phyloP scores from a whole-genome alignment of 345 rosid species.

The Populus nigra region DNA sequence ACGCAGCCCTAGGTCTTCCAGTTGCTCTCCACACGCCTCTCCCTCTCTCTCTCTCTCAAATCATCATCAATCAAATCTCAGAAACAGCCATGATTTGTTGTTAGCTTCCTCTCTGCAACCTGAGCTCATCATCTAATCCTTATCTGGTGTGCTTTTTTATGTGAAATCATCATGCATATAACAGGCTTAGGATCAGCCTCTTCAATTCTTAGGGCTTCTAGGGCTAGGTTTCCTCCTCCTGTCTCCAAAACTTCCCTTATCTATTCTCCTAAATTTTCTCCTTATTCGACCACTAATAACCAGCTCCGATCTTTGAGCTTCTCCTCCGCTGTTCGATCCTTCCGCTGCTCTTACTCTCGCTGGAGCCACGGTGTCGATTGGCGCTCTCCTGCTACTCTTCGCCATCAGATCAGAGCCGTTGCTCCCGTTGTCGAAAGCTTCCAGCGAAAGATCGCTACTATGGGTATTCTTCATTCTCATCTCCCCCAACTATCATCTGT shows the following conservation, averaged over 20 bases:
- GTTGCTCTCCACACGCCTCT: constrained; percentile 21
- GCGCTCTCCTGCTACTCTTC: constrained; percentile 53
- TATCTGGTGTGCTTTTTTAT: neutral
- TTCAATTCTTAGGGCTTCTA: constrained; percentile 63
- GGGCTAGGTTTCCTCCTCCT: constrained; percentile 35
- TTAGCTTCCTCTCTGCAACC: neutral
- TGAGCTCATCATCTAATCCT: neutral
- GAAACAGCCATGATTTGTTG: neutral
- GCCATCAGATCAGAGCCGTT: constrained; percentile 61
- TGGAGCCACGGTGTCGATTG: constrained; percentile 81
- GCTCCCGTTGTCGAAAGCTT: constrained; percentile 63
- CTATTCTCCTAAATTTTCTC: constrained; percentile 10
- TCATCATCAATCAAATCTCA: neutral
- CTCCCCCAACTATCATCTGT: neutral
- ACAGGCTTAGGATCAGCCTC: constrained; percentile 41
- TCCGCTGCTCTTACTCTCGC: constrained; percentile 48
- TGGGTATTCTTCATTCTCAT: constrained; percentile 49
- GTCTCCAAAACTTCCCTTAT: neutral
- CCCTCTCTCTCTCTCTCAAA: neutral
- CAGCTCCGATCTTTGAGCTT: constrained; percentile 48
- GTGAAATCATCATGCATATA: constrained; percentile 60
- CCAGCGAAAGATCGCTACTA: constrained; percentile 64
- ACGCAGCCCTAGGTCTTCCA: constrained; percentile 17
- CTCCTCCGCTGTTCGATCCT: constrained; percentile 47
- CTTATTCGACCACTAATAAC: constrained; percentile 19